Conservation (phyloP, 2,329 filamentous ascomycete genomes). For the Fusarium protoensiforme region DNA sequence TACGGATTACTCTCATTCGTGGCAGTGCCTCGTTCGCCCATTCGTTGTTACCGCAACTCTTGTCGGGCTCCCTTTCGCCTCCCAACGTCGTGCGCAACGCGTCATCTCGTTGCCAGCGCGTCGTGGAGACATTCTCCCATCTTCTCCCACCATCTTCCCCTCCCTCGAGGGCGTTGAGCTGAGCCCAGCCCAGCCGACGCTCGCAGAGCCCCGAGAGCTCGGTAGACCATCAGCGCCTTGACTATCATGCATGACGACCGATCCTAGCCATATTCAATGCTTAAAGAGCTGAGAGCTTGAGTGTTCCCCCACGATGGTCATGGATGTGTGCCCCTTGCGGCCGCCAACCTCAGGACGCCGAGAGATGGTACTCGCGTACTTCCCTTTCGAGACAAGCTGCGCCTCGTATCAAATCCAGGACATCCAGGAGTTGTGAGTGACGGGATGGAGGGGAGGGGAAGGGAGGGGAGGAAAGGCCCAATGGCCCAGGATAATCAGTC, state of each 20-base stretch:
- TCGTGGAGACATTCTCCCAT: conserved; percentile 15
- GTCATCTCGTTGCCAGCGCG: conserved; percentile 30
- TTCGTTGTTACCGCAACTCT: conserved; percentile 24
- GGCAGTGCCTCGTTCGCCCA: conserved; percentile 34
- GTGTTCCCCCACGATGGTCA: conserved; percentile 6
- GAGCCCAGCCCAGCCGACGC: conserved; percentile 1
- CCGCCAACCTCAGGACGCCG: conserved; percentile 41
- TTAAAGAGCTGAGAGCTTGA: conserved; percentile 6
- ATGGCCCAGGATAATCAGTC: conserved; percentile 16
- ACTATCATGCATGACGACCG: conserved; percentile 21
- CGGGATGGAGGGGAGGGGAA: neutral
- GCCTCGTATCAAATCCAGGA: conserved; percentile 33
- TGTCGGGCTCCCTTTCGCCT: conserved; percentile 5
- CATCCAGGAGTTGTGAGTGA: conserved; percentile 9
- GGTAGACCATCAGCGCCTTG: conserved; percentile 15
- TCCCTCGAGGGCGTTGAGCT: neutral
- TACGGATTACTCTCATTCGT: conserved; percentile 12
- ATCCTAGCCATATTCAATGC: conserved; percentile 21
- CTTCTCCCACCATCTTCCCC: conserved; percentile 17
- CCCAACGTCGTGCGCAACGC: conserved; percentile 16
- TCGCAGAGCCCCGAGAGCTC: conserved; percentile 11
- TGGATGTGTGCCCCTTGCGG: conserved; percentile 35
- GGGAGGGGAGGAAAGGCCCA: neutral
- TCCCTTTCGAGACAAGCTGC: conserved; percentile 34
- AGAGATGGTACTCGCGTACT: conserved; percentile 24